Percentiles rank a stretch among this genome's conserved stretches.
These are phyloP conservation scores for Fusarium tanahbumbuense DNA, from an alignment of 2,329 filamentous ascomycete genomes.

Conservation along the genomic window DNA sequence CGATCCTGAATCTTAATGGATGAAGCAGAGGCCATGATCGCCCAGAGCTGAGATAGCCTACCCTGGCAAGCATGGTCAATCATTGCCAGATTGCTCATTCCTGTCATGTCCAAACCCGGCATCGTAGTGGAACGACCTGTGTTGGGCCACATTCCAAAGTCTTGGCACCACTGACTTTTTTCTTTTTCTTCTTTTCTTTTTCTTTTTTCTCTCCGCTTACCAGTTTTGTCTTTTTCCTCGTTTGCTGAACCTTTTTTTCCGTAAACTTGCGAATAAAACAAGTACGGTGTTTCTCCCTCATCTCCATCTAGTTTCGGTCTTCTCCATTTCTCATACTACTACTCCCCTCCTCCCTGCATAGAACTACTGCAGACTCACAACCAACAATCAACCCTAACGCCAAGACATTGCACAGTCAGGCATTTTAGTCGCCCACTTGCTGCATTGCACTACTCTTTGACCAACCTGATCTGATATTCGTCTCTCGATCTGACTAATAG, in stretches of 20 bases:
- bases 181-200: not conserved
- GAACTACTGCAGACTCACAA: constrained; percentile 13
- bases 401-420: constrained; percentile 6
- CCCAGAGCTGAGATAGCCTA: not conserved
- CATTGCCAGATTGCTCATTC: constrained; percentile 28
- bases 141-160: constrained; percentile 22
- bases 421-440: not conserved
- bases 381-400: not conserved
- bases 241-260: not conserved
- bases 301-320: not conserved
- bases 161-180: constrained; percentile 1
- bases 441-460: no score
- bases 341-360: constrained; percentile 13
- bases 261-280: not conserved
- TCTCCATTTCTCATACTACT: not conserved
- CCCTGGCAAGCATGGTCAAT: not conserved
- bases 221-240: not conserved
- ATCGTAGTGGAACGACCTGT: constrained; percentile 9
- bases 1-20: not conserved
- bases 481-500: constrained; percentile 11
- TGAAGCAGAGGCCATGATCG: not conserved
- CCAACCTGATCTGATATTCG: not conserved
- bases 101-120: constrained; percentile 35
- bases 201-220: not conserved
- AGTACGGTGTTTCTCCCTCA: not conserved